These are phyloP conservation scores for Dactylella cylindrospora DNA, from an alignment of 2,329 filamentous ascomycete species.

Conservation along the genomic window DNA sequence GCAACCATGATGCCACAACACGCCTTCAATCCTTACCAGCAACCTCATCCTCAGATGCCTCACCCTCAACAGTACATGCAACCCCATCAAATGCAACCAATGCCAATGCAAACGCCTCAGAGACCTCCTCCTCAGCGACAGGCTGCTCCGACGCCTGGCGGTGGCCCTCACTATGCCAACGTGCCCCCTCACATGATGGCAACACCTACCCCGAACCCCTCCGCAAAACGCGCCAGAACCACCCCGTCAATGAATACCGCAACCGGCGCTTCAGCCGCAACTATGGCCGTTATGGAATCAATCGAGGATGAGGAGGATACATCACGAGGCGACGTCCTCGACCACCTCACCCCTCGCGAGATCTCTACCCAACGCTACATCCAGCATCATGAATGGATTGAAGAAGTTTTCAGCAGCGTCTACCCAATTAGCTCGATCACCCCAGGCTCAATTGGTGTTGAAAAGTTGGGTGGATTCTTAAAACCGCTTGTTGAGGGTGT, in stretches of 20 bases:
- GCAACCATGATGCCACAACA: constrained; percentile 36
- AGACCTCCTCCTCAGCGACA: constrained; percentile 26
- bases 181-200: constrained; percentile 32
- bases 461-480: constrained; percentile 27
- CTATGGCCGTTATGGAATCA: constrained; percentile 45
- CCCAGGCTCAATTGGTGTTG: constrained; percentile 58
- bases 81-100: constrained; percentile 25
- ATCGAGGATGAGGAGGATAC: constrained; percentile 90
- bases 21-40: constrained; percentile 15
- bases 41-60: constrained; percentile 20
- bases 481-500: constrained; percentile 29
- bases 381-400: constrained; percentile 99
- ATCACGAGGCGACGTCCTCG: constrained; percentile 82
- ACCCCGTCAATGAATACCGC: constrained; percentile 16
- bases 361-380: constrained; percentile 83
- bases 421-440: constrained; percentile 83
- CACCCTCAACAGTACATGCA: constrained; percentile 36
- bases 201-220: constrained; percentile 24
- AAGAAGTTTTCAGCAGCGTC: constrained; percentile 88
- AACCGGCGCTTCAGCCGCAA: not conserved
- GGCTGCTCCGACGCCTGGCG: constrained; percentile 11
- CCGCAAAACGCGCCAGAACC: constrained; percentile 34
- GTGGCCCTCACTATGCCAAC: constrained; percentile 18
- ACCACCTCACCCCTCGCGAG: constrained; percentile 83
- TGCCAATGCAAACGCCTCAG: constrained; percentile 32